Evolutionary conservation across 208 protist species (phyloP), one percentile per base, ranked within the genome.

Genomic region (Novymonas esmeraldas): DNA sequence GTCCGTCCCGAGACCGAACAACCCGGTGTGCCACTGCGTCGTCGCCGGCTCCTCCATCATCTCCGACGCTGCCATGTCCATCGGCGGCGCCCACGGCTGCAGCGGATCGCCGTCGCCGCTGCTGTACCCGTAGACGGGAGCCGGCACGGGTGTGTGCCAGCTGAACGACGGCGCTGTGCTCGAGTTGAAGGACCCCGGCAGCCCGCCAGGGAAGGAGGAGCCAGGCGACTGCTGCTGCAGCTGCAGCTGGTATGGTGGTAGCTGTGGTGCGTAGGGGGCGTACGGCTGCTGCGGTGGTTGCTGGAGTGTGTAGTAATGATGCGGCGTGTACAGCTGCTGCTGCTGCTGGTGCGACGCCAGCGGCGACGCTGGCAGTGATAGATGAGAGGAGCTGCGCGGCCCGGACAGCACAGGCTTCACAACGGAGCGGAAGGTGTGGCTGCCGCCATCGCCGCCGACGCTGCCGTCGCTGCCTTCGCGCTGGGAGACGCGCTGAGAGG

Each of bases 1-100:
- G 64, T 76, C 70, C 24, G 48, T 34, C 31, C 11, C 42, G 14
- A 72, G 59, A 13, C 65, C 66, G 29, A 64, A 80, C 10, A 80
- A 36, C 6, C 68, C 68, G 6, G 74, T 76, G 44, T 54, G 31
- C 73, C 73, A 79, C 58, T 14, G 28, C 10, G n/a, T 28, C 14
- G n/a, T 33, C 6, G 11, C 20, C 49, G 6, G 22, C 11, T 31
- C 48, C 22, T 10, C 48, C n/a, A 0, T 14, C 44, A 48, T 22
- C 7, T 7, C 44, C 44, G n/a, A n/a, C n/a, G n/a, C n/a, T n/a
- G n/a, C 36, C 36, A 41, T 41, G 36, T 41, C 5, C 36, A 41
- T 41, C 14, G 18, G 18, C 2, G 44, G n/a, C 1, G 44, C 44
- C 0, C 24, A 16, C n/a, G 7, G 44, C 44, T 48, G 44, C 44